Base-by-base conservation (phyloP, 768 basidiomycete genomes). In the Boletus reticulatus region DNA sequence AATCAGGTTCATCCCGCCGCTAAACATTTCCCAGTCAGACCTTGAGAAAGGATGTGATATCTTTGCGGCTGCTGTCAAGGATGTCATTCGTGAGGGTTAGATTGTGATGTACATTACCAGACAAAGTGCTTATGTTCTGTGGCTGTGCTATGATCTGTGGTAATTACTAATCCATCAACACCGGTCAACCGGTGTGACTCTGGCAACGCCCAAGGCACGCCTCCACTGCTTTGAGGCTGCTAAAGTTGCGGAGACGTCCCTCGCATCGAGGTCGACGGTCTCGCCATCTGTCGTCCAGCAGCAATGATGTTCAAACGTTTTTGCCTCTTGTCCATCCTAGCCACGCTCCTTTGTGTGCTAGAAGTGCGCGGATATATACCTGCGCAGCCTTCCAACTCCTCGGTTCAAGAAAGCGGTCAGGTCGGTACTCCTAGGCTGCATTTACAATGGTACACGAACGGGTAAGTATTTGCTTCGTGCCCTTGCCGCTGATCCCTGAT, bases 1-100 rank as follows among this genome's bases (percentile, higher is more conserved):
- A 14, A 76, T 97, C 55, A 79, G 94, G 66, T 97, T 98, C 78
- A 98, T 98, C 64, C 96, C 96, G 5, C 84, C 96, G 16, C 72
- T 98, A 63, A 95, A 92, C 67, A 82, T 96, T 58, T 82, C 80
- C 22, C 71, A 83, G 70, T 81, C 78, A 68, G 92, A 98, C 67
- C 73, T 97, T 75, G 78, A 73, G 62, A 84, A 84, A 67, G 89
- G 89, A 0, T 77, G 76, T 55, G 65, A 69, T 38, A 84, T 91
- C 27, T 92, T 92, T 69, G 75, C 65, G 34, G 80, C 88, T 66
- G 84, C 89, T 10, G 80, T 94, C 13, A 77, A 80, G 67, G 88
- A 91, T 61, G 86, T 89, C 46, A 73, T 88, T 3, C 73, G 63
- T 27, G 84, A 76, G 52, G 73, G 65, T 4, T 73, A 29, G 14